Evolutionary conservation across 2,329 filamentous ascomycete species (phyloP).

Genomic region (Ambrosiella cleistominuta): DNA sequence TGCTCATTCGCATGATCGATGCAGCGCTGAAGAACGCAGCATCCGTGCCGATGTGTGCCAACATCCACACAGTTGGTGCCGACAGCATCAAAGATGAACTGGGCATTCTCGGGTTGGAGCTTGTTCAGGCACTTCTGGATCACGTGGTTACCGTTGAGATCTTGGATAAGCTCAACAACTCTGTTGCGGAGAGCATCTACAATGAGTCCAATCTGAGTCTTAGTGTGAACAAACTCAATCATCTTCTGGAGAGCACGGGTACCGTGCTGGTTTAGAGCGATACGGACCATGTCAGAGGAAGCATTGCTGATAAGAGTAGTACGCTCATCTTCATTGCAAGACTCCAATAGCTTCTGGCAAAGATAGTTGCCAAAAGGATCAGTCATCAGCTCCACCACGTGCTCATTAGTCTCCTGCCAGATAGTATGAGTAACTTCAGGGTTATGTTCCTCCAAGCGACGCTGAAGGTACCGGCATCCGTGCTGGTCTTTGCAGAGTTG

Average conservation of each 20-base stretch:
- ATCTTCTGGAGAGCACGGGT: constrained; percentile 96
- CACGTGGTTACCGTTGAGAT: constrained; percentile 95
- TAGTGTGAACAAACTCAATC: constrained; percentile 89
- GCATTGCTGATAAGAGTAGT: constrained; percentile 85
- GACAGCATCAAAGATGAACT: constrained; percentile 95
- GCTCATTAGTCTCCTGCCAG: constrained; percentile 80
- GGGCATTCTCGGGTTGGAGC: constrained; percentile 62
- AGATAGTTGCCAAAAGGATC: constrained; percentile 99
- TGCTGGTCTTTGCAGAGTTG: constrained; percentile 93
- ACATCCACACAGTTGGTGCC: constrained; percentile 74
- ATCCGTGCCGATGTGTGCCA: constrained; percentile 91
- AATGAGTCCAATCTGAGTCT: constrained; percentile 71
- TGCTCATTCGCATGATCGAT: constrained; percentile 87
- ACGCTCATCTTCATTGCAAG: constrained; percentile 85
- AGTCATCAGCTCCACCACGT: constrained; percentile 95
- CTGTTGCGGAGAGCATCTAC: constrained; percentile 66
- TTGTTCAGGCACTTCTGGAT: constrained; percentile 99
- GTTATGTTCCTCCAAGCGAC: constrained; percentile 84
- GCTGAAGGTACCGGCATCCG: constrained; percentile 89
- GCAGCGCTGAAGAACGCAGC: constrained; percentile 93
- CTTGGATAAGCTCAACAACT: constrained; percentile 89
- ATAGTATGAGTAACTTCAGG: constrained; percentile 78
- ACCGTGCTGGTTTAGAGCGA: constrained; percentile 92
- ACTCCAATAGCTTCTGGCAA: constrained; percentile 95
- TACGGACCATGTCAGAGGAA: constrained; percentile 69